Evolutionary conservation across 2,329 filamentous ascomycete genomes (phyloP).

Genomic region (Nannizzia gypsea): DNA sequence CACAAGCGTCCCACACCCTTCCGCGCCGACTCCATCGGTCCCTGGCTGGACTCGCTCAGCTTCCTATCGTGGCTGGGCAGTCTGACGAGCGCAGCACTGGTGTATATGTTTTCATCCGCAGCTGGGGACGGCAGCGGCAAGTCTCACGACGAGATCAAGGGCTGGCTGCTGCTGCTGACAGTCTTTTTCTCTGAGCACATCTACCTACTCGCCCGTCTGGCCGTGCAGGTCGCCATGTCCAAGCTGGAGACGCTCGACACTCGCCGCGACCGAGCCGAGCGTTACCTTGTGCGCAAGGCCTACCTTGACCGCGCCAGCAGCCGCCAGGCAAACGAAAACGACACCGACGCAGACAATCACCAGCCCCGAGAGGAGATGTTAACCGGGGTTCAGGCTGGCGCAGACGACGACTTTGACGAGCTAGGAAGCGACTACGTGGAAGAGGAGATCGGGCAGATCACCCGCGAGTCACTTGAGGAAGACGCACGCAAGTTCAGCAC

Average conservation of each 20-base stretch:
- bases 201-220: conserved; percentile 66
- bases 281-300: conserved; percentile 67
- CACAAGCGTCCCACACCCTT: conserved; percentile 82
- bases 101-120: conserved; percentile 73
- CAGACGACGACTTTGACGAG: conserved; percentile 22
- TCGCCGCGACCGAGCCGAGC: conserved; percentile 71
- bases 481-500: conserved; percentile 29
- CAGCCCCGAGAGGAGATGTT: neutral
- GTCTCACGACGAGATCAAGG: conserved; percentile 32
- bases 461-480: conserved; percentile 31
- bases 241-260: conserved; percentile 70
- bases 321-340: neutral
- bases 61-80: conserved; percentile 93
- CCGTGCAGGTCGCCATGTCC: conserved; percentile 58
- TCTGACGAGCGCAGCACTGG: conserved; percentile 72
- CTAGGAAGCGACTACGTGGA: conserved; percentile 27
- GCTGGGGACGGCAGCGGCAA: conserved; percentile 22
- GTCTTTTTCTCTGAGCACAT: conserved; percentile 82
- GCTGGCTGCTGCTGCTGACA: conserved; percentile 67
- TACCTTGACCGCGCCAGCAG: conserved; percentile 46
- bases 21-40: conserved; percentile 85
- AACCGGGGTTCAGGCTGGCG: conserved; percentile 21
- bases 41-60: conserved; percentile 73
- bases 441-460: conserved; percentile 27
- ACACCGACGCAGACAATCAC: too few species aligned